Base-by-base conservation (phyloP, 208 protist species). In the Herpetomonas tarakana region DNA sequence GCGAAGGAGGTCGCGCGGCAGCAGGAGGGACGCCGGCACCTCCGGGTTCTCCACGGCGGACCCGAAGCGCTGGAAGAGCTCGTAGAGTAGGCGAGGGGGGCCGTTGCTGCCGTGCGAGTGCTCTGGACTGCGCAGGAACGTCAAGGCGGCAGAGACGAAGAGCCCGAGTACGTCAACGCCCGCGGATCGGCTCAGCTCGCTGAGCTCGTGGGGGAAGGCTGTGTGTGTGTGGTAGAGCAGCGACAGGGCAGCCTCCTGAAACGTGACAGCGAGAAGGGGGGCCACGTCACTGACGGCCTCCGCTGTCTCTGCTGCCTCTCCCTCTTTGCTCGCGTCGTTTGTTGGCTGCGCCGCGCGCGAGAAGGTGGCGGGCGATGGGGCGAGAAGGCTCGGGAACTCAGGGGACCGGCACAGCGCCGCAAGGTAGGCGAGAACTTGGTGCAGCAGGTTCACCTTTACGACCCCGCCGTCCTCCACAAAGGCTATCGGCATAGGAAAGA, bases 151-250 rank as follows among this genome's bases (percentile, higher is more conserved):
- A 18, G 35, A 41, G 6, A 41, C 35, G 35, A 41, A 41, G 9
- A 41, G 14, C 9, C 14, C 35, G 2, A 72, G 46, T 12, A 54
- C 9, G 28, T 66, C 41, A 1, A 44, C 26, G 44, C 62, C 62
- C 12, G 66, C 52, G 4, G 71, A 14, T 30, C n/a, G 4, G n/a
- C 65, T 61, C 31, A 82, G n/a, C 18, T 58, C 59, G 19, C 52
- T 56, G 11, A 77, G 39, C 14, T 78, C 44, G 12, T 53, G 39
- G 4, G 62, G 58, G 54, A 71, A 78, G 45, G 64, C 66, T 1
- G 21, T 54, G 12, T 78, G 31, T 1, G 78, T 44, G 6, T 58
- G 24, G 24, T 71, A 55, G 27, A 82, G 54, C 29, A 82, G 50
- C 25, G 54, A 38, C 30, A 74, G 58, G 0, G 47, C 44, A 53